Evolutionary conservation across 1,139 yeast species (phyloP).

Genomic region (Maudiozyma humilis): DNA sequence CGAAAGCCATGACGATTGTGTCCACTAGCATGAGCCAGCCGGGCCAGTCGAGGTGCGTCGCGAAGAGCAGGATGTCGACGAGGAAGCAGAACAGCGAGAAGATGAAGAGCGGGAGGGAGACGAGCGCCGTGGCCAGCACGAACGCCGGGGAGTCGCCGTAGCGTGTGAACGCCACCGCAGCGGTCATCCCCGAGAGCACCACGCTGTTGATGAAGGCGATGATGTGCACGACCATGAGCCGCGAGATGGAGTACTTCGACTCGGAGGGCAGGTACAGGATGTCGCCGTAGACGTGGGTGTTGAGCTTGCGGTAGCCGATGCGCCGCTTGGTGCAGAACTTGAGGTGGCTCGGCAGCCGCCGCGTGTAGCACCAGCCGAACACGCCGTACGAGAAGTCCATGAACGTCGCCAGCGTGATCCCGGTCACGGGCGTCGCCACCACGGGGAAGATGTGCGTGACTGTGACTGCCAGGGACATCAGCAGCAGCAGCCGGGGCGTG

Average conservation of each 20-base stretch:
- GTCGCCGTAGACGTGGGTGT: constrained; percentile 19
- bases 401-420: constrained; percentile 41
- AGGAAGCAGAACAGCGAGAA: constrained; percentile 46
- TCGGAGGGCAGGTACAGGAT: constrained; percentile 45
- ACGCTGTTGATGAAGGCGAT: constrained; percentile 61
- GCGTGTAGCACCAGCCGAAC: constrained; percentile 61
- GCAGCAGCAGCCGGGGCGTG: background rate
- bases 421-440: constrained; percentile 49
- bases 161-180: constrained; percentile 31
- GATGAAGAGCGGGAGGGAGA: constrained; percentile 40
- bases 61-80: constrained; percentile 47
- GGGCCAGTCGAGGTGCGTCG: constrained; percentile 55
- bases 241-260: constrained; percentile 61
- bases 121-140: constrained; percentile 29
- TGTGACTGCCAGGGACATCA: constrained; percentile 2
- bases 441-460: constrained; percentile 21
- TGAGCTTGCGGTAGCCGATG: constrained; percentile 25
- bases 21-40: constrained; percentile 62
- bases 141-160: constrained; percentile 31
- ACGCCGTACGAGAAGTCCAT: constrained; percentile 63
- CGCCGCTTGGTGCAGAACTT: constrained; percentile 41
- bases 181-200: constrained; percentile 36
- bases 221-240: constrained; percentile 70
- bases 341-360: constrained; percentile 35
- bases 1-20: constrained; percentile 39